Percentiles rank a stretch among this genome's conserved stretches.
phyloP scores from a whole-genome alignment of 306 rosid species.

The Fragaria iinumae region DNA sequence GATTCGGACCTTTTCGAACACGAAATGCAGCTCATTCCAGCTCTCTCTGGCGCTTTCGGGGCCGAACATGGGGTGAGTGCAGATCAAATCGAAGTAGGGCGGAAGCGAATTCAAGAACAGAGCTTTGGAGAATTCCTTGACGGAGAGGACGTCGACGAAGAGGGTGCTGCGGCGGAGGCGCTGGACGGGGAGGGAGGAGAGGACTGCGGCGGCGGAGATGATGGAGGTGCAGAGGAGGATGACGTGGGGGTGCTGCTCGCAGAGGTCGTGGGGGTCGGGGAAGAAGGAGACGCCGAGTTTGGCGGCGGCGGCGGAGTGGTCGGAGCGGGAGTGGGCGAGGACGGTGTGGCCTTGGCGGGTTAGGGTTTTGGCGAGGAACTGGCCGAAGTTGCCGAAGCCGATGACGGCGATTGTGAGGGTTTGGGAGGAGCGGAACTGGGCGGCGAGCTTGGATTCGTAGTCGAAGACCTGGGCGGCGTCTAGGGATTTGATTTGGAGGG shows the following conservation, averaged over 20 bases:
- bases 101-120: conserved; percentile 50
- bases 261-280: conserved; percentile 59
- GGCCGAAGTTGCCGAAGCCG: conserved; percentile 84
- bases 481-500: conserved; percentile 39
- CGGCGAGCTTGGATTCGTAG: conserved; percentile 61
- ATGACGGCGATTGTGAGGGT: conserved; percentile 62
- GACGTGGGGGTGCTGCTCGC: conserved; percentile 82
- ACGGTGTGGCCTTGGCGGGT: conserved; percentile 74
- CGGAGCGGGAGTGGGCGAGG: conserved; percentile 67
- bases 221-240: conserved; percentile 68
- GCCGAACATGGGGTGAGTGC: conserved; percentile 89
- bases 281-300: conserved; percentile 55
- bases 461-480: conserved; percentile 76
- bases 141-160: conserved; percentile 75
- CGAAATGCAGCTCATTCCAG: conserved; percentile 56
- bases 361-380: conserved; percentile 63
- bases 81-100: conserved; percentile 52
- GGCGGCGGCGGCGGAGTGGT: conserved; percentile 43
- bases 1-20: conserved; percentile 65
- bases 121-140: conserved; percentile 67
- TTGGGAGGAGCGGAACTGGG: conserved; percentile 39
- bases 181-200: conserved; percentile 58
- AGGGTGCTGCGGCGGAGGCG: conserved; percentile 68
- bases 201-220: conserved; percentile 53
- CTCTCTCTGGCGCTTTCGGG: conserved; percentile 55